These are phyloP conservation scores for Simmondsia chinensis DNA, from an alignment of 148 eudicot genomes.

Conservation along the genomic window DNA sequence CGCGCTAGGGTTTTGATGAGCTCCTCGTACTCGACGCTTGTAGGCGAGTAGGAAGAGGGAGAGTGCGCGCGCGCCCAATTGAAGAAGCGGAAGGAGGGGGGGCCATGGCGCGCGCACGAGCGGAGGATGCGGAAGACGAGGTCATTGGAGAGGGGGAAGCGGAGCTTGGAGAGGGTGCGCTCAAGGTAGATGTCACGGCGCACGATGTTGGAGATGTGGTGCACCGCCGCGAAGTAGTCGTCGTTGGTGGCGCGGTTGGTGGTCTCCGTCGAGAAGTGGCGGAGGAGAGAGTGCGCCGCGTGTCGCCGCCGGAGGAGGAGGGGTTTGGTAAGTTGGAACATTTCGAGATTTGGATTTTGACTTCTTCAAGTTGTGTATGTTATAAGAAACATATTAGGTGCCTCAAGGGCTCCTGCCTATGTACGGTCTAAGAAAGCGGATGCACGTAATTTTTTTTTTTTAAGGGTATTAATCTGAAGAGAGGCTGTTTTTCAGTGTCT, in stretches of 20 bases:
- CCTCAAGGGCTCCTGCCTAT: too few species aligned
- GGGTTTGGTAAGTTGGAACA: too few species aligned
- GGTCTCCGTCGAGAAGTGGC: conserved; percentile 2
- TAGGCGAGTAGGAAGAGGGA: conserved; percentile 62
- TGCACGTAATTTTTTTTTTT: too few species aligned
- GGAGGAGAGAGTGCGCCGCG: conserved; percentile 2
- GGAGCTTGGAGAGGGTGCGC: conserved; percentile 74
- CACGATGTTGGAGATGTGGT: conserved; percentile 92
- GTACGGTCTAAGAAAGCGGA: too few species aligned
- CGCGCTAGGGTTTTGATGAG: conserved; percentile 63
- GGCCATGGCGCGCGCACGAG: conserved; percentile 40
- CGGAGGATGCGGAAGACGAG: conserved; percentile 83
- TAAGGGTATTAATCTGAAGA: too few species aligned
- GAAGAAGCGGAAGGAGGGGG: conserved; percentile 78
- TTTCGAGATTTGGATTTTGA: too few species aligned
- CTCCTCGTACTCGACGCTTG: conserved; percentile 66
- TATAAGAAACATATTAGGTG: too few species aligned
- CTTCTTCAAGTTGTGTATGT: too few species aligned
- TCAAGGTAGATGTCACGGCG: conserved; percentile 80
- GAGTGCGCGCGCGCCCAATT: conserved; percentile 63
- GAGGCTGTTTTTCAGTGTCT: too few species aligned
- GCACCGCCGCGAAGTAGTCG: conserved; percentile 72
- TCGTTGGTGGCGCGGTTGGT: conserved; percentile 28
- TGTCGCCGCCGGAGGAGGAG: too few species aligned
- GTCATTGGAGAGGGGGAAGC: conserved; percentile 52